These are phyloP conservation scores for Colletotrichum destructivum DNA, from an alignment of 2,329 filamentous ascomycete genomes.

Conservation along the genomic window DNA sequence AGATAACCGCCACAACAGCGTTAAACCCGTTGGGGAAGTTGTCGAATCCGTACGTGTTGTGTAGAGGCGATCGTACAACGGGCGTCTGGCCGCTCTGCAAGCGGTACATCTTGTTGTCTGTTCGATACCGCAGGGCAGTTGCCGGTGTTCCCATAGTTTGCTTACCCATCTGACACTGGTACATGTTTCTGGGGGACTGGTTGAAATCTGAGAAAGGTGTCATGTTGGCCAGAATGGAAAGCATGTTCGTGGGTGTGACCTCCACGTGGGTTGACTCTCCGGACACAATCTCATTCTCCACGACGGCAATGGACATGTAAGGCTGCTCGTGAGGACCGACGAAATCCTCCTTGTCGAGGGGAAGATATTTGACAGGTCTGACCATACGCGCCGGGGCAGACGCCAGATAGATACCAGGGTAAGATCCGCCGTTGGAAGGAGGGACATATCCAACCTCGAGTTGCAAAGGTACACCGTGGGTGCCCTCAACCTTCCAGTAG, in stretches of 20 bases:
- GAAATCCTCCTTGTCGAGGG: slow-evolving; percentile 87
- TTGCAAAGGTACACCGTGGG: slow-evolving; percentile 83
- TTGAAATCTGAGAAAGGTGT: slow-evolving; percentile 99
- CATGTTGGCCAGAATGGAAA: slow-evolving; percentile 98
- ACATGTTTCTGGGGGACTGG: slow-evolving; percentile 99
- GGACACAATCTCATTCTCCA: slow-evolving; percentile 89
- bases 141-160: slow-evolving; percentile 98
- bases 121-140: slow-evolving; percentile 86
- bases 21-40: slow-evolving; percentile 99
- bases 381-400: slow-evolving; percentile 90
- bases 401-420: slow-evolving; percentile 95
- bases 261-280: slow-evolving; percentile 95
- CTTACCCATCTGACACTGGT: slow-evolving; percentile 99
- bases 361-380: slow-evolving; percentile 91
- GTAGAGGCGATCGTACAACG: slow-evolving; percentile 89
- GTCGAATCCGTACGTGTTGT: slow-evolving; percentile 97
- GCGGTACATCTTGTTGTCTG: slow-evolving; percentile 97
- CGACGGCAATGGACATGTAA: slow-evolving; percentile 97
- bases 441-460: slow-evolving; percentile 95
- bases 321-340: slow-evolving; percentile 96
- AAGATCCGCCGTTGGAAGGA: slow-evolving; percentile 90
- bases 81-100: slow-evolving; percentile 97
- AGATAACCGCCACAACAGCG: slow-evolving; percentile 96
- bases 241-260: slow-evolving; percentile 93
- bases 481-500: slow-evolving; percentile 95